Conservation (phyloP, 345 rosid species). For the Odontarrhena argentea region DNA sequence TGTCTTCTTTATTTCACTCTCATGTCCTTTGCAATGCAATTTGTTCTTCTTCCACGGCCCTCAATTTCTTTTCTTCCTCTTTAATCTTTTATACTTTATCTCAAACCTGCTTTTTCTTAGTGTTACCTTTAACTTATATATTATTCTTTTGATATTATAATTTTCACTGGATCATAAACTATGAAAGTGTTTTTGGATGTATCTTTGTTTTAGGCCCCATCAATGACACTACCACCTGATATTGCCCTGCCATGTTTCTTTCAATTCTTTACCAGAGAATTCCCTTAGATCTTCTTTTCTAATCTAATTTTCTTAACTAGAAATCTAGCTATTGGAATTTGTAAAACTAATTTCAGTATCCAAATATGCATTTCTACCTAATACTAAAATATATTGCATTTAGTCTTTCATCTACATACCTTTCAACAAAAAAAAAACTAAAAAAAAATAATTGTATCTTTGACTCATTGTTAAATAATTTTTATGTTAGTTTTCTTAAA, state of each 20-base stretch:
- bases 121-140: constrained; percentile 33
- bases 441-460: too few relatives aligned
- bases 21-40: constrained; percentile 33
- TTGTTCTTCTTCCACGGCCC: constrained; percentile 36
- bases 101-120: constrained; percentile 37
- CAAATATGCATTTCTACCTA: not conserved
- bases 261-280: constrained; percentile 13
- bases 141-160: constrained; percentile 16
- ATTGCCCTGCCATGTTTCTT: constrained; percentile 32
- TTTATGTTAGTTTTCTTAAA: too few relatives aligned
- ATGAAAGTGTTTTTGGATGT: constrained; percentile 19
- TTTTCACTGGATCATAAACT: constrained; percentile 26
- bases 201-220: constrained; percentile 34
- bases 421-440: not conserved
- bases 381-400: not conserved
- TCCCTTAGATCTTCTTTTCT: not conserved
- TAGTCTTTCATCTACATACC: not conserved
- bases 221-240: constrained; percentile 34
- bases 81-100: constrained; percentile 20
- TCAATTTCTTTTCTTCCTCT: not conserved
- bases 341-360: not conserved
- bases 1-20: constrained; percentile 37
- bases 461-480: not conserved
- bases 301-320: not conserved
- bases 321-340: not conserved